A percentile compares a stretch with the other conserved stretches of the same genome.
Evolutionary conservation across 2,329 filamentous ascomycete species (phyloP).

Genomic region (Elsinoe fawcettii): DNA sequence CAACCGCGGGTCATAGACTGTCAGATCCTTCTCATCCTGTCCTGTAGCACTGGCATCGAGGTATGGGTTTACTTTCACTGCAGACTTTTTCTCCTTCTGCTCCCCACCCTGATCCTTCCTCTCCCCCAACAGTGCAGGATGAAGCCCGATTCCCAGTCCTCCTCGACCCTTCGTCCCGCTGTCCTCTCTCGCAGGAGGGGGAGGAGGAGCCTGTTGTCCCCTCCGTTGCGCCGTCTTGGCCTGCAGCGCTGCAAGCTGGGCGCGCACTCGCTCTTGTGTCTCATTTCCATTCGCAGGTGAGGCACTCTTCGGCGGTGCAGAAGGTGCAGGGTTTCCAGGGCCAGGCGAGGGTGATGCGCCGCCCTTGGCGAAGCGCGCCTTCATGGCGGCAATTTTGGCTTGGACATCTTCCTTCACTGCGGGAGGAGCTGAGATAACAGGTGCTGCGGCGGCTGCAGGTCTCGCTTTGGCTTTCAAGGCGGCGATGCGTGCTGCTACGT

Average conservation of each 20-base stretch:
- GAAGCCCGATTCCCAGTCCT: constrained; percentile 66
- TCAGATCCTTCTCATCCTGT: constrained; percentile 57
- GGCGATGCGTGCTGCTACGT: constrained; percentile 29
- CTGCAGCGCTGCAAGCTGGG: constrained; percentile 30
- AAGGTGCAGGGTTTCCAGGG: constrained; percentile 14
- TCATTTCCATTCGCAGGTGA: constrained; percentile 4
- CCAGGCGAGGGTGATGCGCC: constrained; percentile 16
- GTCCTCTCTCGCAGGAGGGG: constrained; percentile 42
- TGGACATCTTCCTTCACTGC: constrained; percentile 8
- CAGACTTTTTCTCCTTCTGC: constrained; percentile 37
- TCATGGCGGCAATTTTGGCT: constrained; percentile 19
- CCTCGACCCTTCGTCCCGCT: constrained; percentile 48
- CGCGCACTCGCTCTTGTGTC: constrained; percentile 26
- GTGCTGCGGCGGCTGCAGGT: constrained; percentile 18
- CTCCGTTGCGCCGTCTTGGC: constrained; percentile 17
- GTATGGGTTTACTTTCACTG: constrained; percentile 32
- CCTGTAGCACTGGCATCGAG: constrained; percentile 29
- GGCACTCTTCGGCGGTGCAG: constrained; percentile 16
- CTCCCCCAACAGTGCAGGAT: constrained; percentile 61
- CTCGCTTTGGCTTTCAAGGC: constrained; percentile 28
- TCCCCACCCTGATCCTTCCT: constrained; percentile 31
- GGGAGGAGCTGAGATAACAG: constrained; percentile 8
- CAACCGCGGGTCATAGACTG: constrained; percentile 69
- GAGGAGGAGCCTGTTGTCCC: constrained; percentile 13
- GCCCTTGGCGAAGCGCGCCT: constrained; percentile 15